These are phyloP conservation scores for Mortierella sp. DNA, from an alignment of 371 early-diverging fungal species.

Conservation along the genomic window DNA sequence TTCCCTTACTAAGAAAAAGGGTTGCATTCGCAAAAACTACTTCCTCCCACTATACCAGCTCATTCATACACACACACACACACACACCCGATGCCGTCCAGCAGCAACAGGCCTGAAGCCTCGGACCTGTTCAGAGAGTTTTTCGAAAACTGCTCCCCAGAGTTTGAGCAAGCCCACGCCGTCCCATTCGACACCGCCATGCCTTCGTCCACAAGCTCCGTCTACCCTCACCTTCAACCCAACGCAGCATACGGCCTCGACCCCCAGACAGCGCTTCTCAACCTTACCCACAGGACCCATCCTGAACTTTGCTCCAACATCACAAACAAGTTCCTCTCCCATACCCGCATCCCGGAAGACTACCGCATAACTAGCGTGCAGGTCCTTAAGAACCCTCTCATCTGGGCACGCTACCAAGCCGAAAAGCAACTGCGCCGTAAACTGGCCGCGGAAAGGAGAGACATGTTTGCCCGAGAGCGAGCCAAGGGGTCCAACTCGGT, in stretches of 20 bases:
- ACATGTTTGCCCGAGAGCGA: not conserved
- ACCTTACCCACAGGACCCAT: conserved; percentile 24
- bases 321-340: conserved; percentile 29
- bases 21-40: not conserved
- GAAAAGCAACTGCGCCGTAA: conserved; percentile 43
- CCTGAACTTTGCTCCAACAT: conserved; percentile 18
- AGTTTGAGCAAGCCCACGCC: conserved; percentile 10
- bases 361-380: conserved; percentile 30
- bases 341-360: conserved; percentile 30
- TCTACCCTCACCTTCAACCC: not conserved
- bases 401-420: conserved; percentile 49
- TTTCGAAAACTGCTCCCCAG: conserved; percentile 34
- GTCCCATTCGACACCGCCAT: conserved; percentile 17
- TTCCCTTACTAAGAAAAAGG: not conserved
- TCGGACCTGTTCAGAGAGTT: conserved; percentile 30
- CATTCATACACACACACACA: not conserved
- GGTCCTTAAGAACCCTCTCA: conserved; percentile 36
- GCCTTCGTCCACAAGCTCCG: not conserved
- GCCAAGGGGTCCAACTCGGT: conserved; percentile 3
- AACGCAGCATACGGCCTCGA: conserved; percentile 1
- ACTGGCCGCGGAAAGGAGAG: conserved; percentile 8
- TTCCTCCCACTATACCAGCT: not conserved
- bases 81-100: conserved; percentile 22
- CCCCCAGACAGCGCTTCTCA: conserved; percentile 15
- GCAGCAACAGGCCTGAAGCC: conserved; percentile 21